Evolutionary conservation across 192 early-diverging fungal species (phyloP).

Genomic region (Martensiomyces pterosporus): DNA sequence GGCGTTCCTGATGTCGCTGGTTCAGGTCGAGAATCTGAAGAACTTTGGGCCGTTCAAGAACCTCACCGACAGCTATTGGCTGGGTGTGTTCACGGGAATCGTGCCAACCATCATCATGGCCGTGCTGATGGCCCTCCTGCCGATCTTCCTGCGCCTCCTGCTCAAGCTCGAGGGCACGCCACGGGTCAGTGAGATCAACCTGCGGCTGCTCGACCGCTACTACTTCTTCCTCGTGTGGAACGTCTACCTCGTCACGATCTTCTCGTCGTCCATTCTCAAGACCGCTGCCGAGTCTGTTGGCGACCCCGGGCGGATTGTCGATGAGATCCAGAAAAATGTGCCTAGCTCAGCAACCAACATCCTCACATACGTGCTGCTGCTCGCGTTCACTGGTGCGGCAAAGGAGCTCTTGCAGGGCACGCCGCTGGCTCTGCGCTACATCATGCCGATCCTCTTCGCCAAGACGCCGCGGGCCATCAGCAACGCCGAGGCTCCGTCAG

Average conservation of each 20-base stretch:
- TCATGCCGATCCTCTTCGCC: conserved; percentile 53
- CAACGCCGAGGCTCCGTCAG: conserved; percentile 48
- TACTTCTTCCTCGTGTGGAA: conserved; percentile 80
- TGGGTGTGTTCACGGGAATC: conserved; percentile 67
- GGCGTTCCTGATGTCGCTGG: conserved; percentile 54
- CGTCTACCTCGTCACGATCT: conserved; percentile 73
- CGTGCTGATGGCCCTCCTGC: conserved; percentile 65
- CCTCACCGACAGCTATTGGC: conserved; percentile 11
- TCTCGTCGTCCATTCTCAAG: conserved; percentile 61
- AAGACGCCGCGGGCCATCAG: conserved; percentile 70
- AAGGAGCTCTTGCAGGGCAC: conserved; percentile 65
- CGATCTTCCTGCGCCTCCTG: conserved; percentile 61
- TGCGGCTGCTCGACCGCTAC: conserved; percentile 63
- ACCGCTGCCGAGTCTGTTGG: conserved; percentile 21
- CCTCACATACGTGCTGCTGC: conserved; percentile 78
- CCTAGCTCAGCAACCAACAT: conserved; percentile 79
- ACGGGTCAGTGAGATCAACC: conserved; percentile 55
- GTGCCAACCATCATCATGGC: conserved; percentile 69
- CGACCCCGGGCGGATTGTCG: conserved; percentile 35
- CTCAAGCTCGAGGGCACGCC: conserved; percentile 58
- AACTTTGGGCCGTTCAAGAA: conserved; percentile 52
- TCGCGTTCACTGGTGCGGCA: conserved; percentile 61
- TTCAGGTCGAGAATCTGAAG: conserved; percentile 52
- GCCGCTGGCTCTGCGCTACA: conserved; percentile 60
- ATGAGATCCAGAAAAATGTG: conserved; percentile 57